phyloP scores from a whole-genome alignment of 495 filamentous ascomycete genomes.

The Trichocladium antarcticum region DNA sequence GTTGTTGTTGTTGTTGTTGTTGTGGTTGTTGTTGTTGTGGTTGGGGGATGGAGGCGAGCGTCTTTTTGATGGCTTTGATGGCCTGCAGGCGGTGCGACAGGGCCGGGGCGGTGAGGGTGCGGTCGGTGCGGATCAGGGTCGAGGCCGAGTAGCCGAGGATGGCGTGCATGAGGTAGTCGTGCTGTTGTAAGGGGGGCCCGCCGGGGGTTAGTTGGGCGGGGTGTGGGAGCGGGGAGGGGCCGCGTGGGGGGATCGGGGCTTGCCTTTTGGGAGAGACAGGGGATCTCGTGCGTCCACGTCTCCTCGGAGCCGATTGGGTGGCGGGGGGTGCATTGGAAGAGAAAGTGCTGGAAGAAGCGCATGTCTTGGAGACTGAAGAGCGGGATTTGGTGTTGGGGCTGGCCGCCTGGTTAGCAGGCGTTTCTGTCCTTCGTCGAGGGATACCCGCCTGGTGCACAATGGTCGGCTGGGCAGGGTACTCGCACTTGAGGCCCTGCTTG shows the following conservation, averaged over 20 bases:
- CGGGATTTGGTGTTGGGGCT: slow-evolving; percentile 36
- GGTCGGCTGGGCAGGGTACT: slow-evolving; percentile 42
- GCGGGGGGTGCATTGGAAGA: slow-evolving; percentile 46
- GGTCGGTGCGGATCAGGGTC: slow-evolving; percentile 33
- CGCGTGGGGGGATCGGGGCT: slow-evolving; percentile 11
- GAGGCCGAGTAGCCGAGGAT: slow-evolving; percentile 49
- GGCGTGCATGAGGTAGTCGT: slow-evolving; percentile 48
- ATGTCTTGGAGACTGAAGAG: slow-evolving; percentile 47
- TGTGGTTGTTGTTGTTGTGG: not conserved
- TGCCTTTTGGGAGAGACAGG: slow-evolving; percentile 47
- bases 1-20: not conserved
- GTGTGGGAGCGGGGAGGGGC: too few relatives aligned
- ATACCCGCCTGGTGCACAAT: slow-evolving; percentile 31
- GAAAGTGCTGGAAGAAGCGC: slow-evolving; percentile 53
- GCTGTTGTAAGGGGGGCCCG: too few relatives aligned
- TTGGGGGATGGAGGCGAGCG: slow-evolving; percentile 24
- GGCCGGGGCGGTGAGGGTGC: slow-evolving; percentile 28
- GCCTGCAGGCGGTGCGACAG: slow-evolving; percentile 47
- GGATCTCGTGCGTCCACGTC: slow-evolving; percentile 49
- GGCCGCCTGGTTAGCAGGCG: not conserved
- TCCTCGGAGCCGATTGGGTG: slow-evolving; percentile 48
- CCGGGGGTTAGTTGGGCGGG: too few relatives aligned
- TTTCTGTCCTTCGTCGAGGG: not conserved
- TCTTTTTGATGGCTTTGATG: slow-evolving; percentile 42
- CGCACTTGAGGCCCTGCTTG: slow-evolving; percentile 46